phyloP scores from a whole-genome alignment of 345 rosid species.

The Camelina laxa region DNA sequence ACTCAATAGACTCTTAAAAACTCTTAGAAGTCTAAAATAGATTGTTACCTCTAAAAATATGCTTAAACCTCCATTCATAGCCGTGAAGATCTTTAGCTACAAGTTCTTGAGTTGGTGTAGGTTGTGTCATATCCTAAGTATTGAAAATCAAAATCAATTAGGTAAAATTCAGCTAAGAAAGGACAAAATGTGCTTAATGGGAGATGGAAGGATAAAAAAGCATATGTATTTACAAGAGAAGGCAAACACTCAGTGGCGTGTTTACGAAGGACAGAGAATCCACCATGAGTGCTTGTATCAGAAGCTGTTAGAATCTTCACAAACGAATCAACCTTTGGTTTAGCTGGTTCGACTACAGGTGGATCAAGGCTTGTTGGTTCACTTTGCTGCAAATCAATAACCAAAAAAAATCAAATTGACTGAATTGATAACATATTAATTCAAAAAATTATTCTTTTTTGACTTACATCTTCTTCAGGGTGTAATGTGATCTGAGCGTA shows the following conservation, averaged over 20 bases:
- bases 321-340: slow-evolving; percentile 64
- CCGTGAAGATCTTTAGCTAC: slow-evolving; percentile 78
- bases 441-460: too few relatives aligned
- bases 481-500: slow-evolving; percentile 87
- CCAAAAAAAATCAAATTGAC: neutral
- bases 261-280: slow-evolving; percentile 88
- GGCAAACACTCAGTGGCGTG: slow-evolving; percentile 89
- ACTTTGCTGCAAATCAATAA: slow-evolving; percentile 53
- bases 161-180: neutral
- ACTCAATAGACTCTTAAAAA: neutral
- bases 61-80: slow-evolving; percentile 79
- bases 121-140: slow-evolving; percentile 58
- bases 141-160: neutral
- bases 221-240: slow-evolving; percentile 54
- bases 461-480: slow-evolving; percentile 72
- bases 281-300: slow-evolving; percentile 96
- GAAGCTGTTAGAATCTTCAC: slow-evolving; percentile 90
- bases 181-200: neutral
- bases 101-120: slow-evolving; percentile 71
- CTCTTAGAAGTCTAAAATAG: slow-evolving; percentile 11
- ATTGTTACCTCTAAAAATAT: slow-evolving; percentile 70
- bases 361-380: slow-evolving; percentile 64
- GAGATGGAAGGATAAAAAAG: slow-evolving; percentile 1
- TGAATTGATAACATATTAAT: neutral
- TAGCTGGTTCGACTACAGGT: slow-evolving; percentile 49